Evolutionary conservation across 1,284 basidiomycete genomes (phyloP).

Genomic region (Rhodotorula sp.): DNA sequence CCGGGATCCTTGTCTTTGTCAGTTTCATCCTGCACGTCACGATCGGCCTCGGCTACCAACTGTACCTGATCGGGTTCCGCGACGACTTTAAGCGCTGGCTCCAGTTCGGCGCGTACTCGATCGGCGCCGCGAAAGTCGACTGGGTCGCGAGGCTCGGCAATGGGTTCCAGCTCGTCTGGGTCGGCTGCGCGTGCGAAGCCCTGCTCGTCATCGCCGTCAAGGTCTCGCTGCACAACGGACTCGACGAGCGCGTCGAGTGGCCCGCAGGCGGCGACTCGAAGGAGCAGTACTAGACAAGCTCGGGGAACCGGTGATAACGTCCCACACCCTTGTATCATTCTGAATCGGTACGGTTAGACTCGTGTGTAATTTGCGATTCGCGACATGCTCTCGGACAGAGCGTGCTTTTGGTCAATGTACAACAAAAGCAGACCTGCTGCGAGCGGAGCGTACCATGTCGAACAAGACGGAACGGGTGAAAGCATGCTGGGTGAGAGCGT

Average conservation of each 20-base stretch:
- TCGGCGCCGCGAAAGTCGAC: background rate
- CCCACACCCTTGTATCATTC: no score
- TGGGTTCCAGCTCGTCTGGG: constrained; percentile 32
- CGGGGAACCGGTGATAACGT: background rate
- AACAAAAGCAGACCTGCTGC: no score
- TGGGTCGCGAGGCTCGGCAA: constrained; percentile 17
- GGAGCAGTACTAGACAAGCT: background rate
- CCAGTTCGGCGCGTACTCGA: constrained; percentile 9
- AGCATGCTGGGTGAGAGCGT: no score
- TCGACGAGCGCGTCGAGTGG: constrained; percentile 38
- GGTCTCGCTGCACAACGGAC: constrained; percentile 31
- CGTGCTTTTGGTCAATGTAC: no score
- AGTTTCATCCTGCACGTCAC: constrained; percentile 26
- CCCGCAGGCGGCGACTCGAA: constrained; percentile 8
- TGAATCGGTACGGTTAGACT: no score
- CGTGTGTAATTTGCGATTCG: no score
- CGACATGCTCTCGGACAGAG: no score
- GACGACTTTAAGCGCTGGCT: constrained; percentile 14
- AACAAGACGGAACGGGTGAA: no score
- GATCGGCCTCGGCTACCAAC: constrained; percentile 33
- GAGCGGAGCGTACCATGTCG: no score
- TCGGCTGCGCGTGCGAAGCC: constrained; percentile 8
- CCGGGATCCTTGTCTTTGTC: constrained; percentile 17
- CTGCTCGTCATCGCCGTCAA: constrained; percentile 20
- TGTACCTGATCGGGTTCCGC: constrained; percentile 14